Percentiles rank a stretch among this genome's conserved stretches.
phyloP scores from a whole-genome alignment of 1,284 basidiomycete species.

The Takashimella koratensis region DNA sequence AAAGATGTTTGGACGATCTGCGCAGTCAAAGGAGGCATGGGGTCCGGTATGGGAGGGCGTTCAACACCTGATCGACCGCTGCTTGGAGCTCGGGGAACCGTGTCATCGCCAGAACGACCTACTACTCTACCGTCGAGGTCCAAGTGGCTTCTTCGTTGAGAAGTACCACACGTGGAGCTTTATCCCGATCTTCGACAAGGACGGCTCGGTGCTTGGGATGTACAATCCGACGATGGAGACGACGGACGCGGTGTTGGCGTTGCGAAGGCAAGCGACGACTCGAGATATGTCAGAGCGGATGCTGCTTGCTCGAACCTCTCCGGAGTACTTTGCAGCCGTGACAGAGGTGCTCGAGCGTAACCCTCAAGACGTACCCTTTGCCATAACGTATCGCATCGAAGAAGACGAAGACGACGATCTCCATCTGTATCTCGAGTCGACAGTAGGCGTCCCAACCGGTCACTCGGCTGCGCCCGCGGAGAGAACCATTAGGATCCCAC shows the following conservation, averaged over 20 bases:
- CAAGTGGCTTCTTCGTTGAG: constrained; percentile 22
- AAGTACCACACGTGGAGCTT: constrained; percentile 36
- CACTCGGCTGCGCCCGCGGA: constrained; percentile 18
- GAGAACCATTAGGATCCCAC: constrained; percentile 9
- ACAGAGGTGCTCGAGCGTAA: constrained; percentile 30
- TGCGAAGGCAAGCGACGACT: constrained; percentile 29
- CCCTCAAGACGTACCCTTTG: constrained; percentile 36
- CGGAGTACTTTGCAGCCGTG: constrained; percentile 27
- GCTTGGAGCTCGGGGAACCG: background rate
- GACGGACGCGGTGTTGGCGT: constrained; percentile 29
- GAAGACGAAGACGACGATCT: constrained; percentile 1
- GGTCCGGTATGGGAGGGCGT: constrained; percentile 6
- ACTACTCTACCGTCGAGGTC: constrained; percentile 16
- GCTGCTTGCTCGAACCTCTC: constrained; percentile 16
- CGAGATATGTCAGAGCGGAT: constrained; percentile 34
- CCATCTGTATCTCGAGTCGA: constrained; percentile 2
- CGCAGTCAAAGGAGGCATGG: constrained; percentile 5
- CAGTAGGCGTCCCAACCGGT: constrained; percentile 29
- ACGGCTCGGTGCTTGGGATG: constrained; percentile 27
- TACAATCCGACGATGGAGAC: constrained; percentile 35
- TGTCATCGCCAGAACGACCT: constrained; percentile 24
- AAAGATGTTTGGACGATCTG: constrained; percentile 12
- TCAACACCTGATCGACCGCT: background rate
- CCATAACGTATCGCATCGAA: constrained; percentile 32
- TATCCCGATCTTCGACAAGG: constrained; percentile 29